Evolutionary conservation across 768 basidiomycete genomes (phyloP), one percentile per base, ranked within the genome.

Genomic region (Trametes cubensis): DNA sequence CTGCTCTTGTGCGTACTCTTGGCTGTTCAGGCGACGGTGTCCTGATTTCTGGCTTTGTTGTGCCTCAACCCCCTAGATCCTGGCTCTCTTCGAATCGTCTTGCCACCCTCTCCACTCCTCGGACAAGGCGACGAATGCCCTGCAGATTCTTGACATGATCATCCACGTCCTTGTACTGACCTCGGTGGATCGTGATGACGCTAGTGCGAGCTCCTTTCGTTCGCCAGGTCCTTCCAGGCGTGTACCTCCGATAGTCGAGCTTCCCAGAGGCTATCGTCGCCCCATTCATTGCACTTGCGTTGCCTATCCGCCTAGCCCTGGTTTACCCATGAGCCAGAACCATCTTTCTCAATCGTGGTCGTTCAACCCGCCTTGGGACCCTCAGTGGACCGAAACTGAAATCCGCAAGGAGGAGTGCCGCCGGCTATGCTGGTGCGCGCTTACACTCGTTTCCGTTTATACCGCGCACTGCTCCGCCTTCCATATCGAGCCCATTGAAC

Each of bases 11-110:
- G 52, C 63, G 82, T 74, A 26, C 45, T 46, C 21, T 26, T 17
- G 20, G 25, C 23, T 49, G 14, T 17, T 18, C 20, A 6, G 17
- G 21, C 48, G 42, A 44, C 25, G 23, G 10, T n/a, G n/a, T 14
- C 34, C 34, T 34, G 34, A 15, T 26, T 65, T 30, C 47, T 15
- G 4, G 28, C 23, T 25, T 25, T 6, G 26, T 25, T 6, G 26
- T n/a, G 26, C 1, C 21, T 28, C 25, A 17, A 14, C 26, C 7
- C 15, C 23, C 26, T n/a, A 90, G 90, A 84, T 93, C 51, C 79
- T 92, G 10, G 87, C 90, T 6, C 76, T 93, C 3, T 93, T 90
- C 67, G 91, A 93, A 71, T 82, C 84, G 0, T 92, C 88, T 1
- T 82, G 87, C 5, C 88, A 92, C 62, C 89, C 89, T 6, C 76